Evolutionary conservation across 2,329 filamentous ascomycete genomes (phyloP).

Genomic region (Verticillium tricorpus): DNA sequence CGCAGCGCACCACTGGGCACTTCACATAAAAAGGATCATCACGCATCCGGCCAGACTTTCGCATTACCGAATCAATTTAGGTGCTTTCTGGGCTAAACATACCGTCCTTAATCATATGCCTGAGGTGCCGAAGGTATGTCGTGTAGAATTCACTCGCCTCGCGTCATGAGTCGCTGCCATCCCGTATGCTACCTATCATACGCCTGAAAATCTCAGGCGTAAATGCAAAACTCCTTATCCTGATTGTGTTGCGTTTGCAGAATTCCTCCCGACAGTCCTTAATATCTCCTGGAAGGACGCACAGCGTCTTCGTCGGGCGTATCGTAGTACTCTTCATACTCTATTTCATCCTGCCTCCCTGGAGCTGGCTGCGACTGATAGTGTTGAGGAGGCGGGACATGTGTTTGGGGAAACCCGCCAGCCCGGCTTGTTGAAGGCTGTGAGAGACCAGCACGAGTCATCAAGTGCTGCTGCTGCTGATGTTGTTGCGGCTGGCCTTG

Average conservation of each 20-base stretch:
- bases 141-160: background rate
- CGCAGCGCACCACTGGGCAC: too few species aligned
- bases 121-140: background rate
- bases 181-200: background rate
- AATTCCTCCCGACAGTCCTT: background rate
- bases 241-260: background rate
- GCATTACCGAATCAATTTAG: too few species aligned
- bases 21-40: too few species aligned
- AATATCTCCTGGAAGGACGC: background rate
- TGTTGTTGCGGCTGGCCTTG: background rate
- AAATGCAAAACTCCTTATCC: background rate
- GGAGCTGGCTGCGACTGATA: background rate
- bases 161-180: background rate
- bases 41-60: too few species aligned
- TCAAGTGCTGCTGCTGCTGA: background rate
- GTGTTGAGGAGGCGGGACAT: background rate
- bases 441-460: background rate
- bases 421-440: background rate
- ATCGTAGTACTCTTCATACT: slow-evolving; percentile 2
- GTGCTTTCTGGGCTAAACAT: background rate
- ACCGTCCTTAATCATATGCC: background rate
- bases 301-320: background rate
- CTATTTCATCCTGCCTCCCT: slow-evolving; percentile 8
- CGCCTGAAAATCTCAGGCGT: background rate
- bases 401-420: background rate